These are phyloP conservation scores for Moricandia moricandioides DNA, from an alignment of 345 rosid genomes.

Conservation along the genomic window DNA sequence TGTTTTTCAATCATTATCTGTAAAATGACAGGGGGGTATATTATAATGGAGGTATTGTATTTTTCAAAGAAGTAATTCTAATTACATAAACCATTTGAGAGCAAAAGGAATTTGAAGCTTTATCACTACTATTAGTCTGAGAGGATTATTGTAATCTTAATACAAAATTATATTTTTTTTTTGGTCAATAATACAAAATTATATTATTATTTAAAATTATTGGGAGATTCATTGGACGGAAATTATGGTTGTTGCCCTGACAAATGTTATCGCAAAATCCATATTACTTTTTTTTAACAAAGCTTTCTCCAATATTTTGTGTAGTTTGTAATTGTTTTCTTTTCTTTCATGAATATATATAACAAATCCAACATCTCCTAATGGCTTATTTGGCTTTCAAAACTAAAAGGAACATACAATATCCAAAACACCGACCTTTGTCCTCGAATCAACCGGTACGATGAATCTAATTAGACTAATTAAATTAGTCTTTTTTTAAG, in stretches of 20 bases:
- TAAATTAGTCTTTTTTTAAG: not conserved
- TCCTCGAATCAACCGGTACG: conserved; percentile 10
- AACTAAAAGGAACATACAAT: not conserved
- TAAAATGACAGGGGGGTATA: not conserved
- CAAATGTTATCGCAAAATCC: not conserved
- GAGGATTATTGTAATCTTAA: too few relatives aligned
- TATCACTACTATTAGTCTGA: not conserved
- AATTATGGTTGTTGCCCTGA: not conserved
- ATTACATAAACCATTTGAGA: not conserved
- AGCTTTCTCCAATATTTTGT: not conserved
- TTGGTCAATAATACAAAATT: not conserved
- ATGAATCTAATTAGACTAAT: conserved; percentile 19
- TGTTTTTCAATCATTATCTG: not conserved
- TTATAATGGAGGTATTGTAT: not conserved
- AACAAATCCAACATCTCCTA: not conserved
- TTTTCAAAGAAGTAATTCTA: not conserved
- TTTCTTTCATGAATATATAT: not conserved
- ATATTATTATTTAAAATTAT: not conserved
- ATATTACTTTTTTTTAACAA: not conserved
- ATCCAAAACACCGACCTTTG: not conserved
- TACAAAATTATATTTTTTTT: too few relatives aligned
- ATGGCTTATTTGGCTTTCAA: not conserved
- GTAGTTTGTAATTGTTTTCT: not conserved
- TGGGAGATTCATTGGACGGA: not conserved
- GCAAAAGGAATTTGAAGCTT: not conserved